Evolutionary conservation across 2,329 filamentous ascomycete species (phyloP).

Genomic region (Alternaria sp.): DNA sequence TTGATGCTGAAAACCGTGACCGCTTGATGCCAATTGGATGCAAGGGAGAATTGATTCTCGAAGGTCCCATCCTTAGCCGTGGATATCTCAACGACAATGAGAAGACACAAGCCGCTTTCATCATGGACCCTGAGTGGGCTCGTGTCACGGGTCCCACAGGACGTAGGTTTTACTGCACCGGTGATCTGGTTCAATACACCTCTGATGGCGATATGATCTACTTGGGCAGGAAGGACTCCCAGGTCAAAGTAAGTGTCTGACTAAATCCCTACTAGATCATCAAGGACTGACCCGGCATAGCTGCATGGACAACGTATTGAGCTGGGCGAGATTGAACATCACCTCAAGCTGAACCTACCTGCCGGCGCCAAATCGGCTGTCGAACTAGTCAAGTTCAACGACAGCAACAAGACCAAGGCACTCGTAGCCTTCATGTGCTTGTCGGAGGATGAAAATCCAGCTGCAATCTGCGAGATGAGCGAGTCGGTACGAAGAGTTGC

Average conservation of each 20-base stretch:
- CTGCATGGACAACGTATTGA: conserved; percentile 57
- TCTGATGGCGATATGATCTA: conserved; percentile 47
- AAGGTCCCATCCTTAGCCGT: conserved; percentile 45
- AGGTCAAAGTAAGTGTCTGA: conserved; percentile 40
- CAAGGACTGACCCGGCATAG: conserved; percentile 43
- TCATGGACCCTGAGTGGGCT: conserved; percentile 42
- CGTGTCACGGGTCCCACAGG: conserved; percentile 19
- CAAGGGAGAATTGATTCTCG: conserved; percentile 46
- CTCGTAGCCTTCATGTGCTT: conserved; percentile 43
- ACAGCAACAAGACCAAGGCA: conserved; percentile 35
- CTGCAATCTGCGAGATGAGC: conserved; percentile 32
- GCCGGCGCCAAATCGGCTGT: conserved; percentile 52
- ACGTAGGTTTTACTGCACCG: conserved; percentile 45
- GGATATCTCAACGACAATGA: conserved; percentile 46
- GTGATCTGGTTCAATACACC: conserved; percentile 45
- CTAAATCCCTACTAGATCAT: conserved; percentile 10
- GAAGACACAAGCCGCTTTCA: conserved; percentile 43
- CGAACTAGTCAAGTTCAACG: conserved; percentile 49
- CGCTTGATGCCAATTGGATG: conserved; percentile 45
- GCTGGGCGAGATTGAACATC: conserved; percentile 57
- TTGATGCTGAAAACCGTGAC: conserved; percentile 42
- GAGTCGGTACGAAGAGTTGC: conserved; percentile 27
- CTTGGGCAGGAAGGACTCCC: conserved; percentile 46
- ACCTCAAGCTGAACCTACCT: conserved; percentile 50
- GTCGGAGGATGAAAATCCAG: conserved; percentile 35